Percentiles rank a stretch among this genome's conserved stretches.
Conservation (phyloP, 306 rosid genomes). For the Begonia masoniana region DNA sequence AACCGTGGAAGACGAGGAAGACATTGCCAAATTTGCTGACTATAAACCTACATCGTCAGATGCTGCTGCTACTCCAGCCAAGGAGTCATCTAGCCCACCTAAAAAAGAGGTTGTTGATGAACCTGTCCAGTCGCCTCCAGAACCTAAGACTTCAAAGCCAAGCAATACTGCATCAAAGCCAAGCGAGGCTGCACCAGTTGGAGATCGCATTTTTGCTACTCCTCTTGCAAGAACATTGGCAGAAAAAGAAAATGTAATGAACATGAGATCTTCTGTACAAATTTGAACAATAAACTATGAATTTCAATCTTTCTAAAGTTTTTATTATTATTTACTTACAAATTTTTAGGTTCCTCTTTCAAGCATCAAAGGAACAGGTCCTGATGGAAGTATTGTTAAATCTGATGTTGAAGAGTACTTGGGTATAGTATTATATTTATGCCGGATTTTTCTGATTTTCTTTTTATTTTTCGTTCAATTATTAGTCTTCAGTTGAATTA, state of each 20-base stretch:
- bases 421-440: constrained; percentile 24
- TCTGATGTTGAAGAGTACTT: constrained; percentile 88
- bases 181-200: constrained; percentile 21
- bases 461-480: neutral
- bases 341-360: constrained; percentile 54
- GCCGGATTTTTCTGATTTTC: neutral
- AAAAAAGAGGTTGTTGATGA: constrained; percentile 54
- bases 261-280: constrained; percentile 9
- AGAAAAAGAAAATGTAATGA: constrained; percentile 75
- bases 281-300: constrained; percentile 6
- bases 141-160: constrained; percentile 55
- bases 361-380: constrained; percentile 93
- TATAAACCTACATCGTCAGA: constrained; percentile 61
- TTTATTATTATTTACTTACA: constrained; percentile 2
- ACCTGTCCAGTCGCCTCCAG: constrained; percentile 39
- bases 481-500: neutral
- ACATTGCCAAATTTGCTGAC: constrained; percentile 62
- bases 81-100: constrained; percentile 45
- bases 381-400: constrained; percentile 83
- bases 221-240: constrained; percentile 93
- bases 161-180: constrained; percentile 14
- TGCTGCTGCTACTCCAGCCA: constrained; percentile 28
- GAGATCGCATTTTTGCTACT: constrained; percentile 77
- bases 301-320: neutral
- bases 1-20: constrained; percentile 89